These are phyloP conservation scores for Aspergillus sparsus DNA, from an alignment of 495 filamentous ascomycete genomes.

Conservation along the genomic window DNA sequence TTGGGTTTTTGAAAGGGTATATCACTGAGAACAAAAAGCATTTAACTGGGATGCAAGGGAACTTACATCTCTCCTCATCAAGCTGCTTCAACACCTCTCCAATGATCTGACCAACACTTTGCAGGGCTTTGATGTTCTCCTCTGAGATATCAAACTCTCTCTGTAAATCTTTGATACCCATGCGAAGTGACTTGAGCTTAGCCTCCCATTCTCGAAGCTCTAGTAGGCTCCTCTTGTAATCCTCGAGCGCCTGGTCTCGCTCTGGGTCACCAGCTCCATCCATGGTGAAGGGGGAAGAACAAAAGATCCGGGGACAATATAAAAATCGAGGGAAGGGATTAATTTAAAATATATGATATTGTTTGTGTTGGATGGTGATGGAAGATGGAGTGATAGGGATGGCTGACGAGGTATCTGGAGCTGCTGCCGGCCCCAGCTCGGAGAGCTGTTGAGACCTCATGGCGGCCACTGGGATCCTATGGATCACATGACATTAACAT, in stretches of 20 bases:
- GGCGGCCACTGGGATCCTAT: constrained; percentile 9
- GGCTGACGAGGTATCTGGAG: constrained; percentile 20
- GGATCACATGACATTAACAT: constrained; percentile 33
- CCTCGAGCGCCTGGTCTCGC: constrained; percentile 78
- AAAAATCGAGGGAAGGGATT: neutral
- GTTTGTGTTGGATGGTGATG: neutral
- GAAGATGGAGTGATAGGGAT: constrained; percentile 12
- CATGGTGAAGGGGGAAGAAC: constrained; percentile 37
- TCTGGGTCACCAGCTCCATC: constrained; percentile 60
- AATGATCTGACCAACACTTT: constrained; percentile 99
- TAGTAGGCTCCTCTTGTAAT: constrained; percentile 89
- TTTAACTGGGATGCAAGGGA: constrained; percentile 6
- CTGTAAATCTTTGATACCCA: constrained; percentile 93
- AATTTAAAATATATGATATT: neutral
- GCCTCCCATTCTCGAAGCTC: constrained; percentile 98
- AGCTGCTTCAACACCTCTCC: constrained; percentile 98
- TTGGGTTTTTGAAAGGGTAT: neutral
- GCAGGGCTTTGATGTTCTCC: constrained; percentile 98
- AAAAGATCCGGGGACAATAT: constrained; percentile 4
- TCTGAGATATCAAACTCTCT: constrained; percentile 96
- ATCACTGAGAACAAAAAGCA: constrained; percentile 3
- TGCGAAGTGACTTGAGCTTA: constrained; percentile 85
- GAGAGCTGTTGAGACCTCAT: constrained; percentile 40
- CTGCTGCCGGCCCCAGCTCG: constrained; percentile 21
- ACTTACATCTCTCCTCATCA: constrained; percentile 93